Base-by-base conservation (phyloP, 2,329 filamentous ascomycete genomes). In the Curvularia lunata region DNA sequence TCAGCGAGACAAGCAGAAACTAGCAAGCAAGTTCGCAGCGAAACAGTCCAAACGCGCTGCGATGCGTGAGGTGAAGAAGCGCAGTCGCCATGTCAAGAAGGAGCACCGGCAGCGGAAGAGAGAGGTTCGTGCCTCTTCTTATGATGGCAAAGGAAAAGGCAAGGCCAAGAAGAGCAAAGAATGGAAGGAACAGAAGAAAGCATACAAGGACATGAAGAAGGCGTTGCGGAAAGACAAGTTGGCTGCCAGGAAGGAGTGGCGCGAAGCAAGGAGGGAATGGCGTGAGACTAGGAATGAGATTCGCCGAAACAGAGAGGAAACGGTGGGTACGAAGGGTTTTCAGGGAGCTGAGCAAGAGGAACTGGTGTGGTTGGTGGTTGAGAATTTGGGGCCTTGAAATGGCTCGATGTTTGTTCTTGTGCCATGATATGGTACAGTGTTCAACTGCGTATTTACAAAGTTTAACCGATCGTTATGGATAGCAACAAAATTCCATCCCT, bases 361-460 rank as follows among this genome's bases (percentile, higher is more conserved):
- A n/a, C 54, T 69, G 63, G 61, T 73, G 23, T 75, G 71, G 72
- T 38, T 75, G 53, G 66, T 75, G 47, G 52, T 75, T 51, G 69
- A 72, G 61, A 72, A 75, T 63, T 43, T 71, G 42, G 66, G 42
- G 7, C 56, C 42, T 30, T 45, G 38, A 41, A 40, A 41, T 23
- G 19, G 38, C 19, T 13, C 18, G 13, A 18, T 18, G 16, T 5
- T 5, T n/a, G 16, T 37, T 23, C 18, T 23, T 21, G 13, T 13
- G 19, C 13, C 19, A 23, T 41, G 9, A 41, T 37, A 8, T 12
- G 5, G 8, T 37, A n/a, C 16, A 18, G 5, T 37, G 3, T 18
- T n/a, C 6, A 9, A 37, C 16, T 37, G 34, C 16, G 16, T 5
- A 8, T 37, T 37, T 37, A 37, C 34, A n/a, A n/a, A 6, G 16